Conservation (phyloP, 2,329 filamentous ascomycete species). For the Tolypocladium tropicale region DNA sequence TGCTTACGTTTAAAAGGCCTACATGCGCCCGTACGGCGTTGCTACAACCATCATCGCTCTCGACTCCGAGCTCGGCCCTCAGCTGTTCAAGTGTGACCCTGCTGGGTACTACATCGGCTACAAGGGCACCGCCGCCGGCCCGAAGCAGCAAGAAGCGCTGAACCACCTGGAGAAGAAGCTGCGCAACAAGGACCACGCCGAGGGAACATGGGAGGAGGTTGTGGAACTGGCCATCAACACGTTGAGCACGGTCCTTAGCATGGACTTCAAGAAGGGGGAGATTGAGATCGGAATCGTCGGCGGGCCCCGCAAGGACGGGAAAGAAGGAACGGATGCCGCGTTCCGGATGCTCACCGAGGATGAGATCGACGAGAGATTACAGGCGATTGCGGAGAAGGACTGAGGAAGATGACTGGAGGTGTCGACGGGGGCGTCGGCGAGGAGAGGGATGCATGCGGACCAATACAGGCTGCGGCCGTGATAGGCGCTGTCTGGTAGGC, state of each 20-base stretch:
- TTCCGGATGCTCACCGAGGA: constrained; percentile 92
- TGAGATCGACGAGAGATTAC: constrained; percentile 95
- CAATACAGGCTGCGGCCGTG: not conserved
- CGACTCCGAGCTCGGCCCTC: constrained; percentile 83
- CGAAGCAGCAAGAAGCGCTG: constrained; percentile 96
- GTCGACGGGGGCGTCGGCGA: not conserved
- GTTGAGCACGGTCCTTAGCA: constrained; percentile 90
- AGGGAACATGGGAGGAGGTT: constrained; percentile 92
- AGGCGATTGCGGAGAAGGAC: constrained; percentile 98
- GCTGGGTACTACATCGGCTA: constrained; percentile 97
- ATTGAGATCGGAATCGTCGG: constrained; percentile 97
- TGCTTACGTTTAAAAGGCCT: constrained; percentile 44
- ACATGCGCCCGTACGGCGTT: constrained; percentile 96
- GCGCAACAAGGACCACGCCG: constrained; percentile 94
- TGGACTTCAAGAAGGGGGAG: constrained; percentile 99
- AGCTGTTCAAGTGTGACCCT: constrained; percentile 97
- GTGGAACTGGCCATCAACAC: constrained; percentile 95
- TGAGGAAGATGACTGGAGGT: constrained; percentile 33
- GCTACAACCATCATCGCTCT: constrained; percentile 91
- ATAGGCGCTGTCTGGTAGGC: not conserved
- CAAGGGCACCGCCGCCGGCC: constrained; percentile 93
- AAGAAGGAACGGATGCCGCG: constrained; percentile 65
- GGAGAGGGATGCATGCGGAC: not conserved
- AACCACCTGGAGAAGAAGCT: constrained; percentile 99
- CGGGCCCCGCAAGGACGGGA: constrained; percentile 70